A percentile compares a stretch with the other conserved stretches of the same genome.
Evolutionary conservation across 805 yeast species (phyloP).

Genomic region (Candida arabinofermentans): DNA sequence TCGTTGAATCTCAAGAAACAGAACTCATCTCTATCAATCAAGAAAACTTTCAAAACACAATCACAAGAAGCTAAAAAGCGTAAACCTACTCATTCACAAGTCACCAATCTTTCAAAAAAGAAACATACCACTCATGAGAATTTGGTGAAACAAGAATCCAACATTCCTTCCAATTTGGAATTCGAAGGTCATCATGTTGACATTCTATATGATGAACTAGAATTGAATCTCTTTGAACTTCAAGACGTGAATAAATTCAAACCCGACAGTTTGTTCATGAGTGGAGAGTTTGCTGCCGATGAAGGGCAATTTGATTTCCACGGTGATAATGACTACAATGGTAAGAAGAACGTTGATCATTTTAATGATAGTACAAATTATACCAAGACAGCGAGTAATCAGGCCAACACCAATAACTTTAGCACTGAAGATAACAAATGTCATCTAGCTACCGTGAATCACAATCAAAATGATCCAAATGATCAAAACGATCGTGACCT

Average conservation of each 20-base stretch:
- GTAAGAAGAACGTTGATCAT: neutral
- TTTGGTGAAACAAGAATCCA: neutral
- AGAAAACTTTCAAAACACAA: neutral
- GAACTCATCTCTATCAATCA: neutral
- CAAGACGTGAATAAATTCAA: constrained; percentile 5
- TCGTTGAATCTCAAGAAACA: neutral
- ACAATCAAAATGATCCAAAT: too few species aligned
- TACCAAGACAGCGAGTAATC: too few species aligned
- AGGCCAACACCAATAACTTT: too few species aligned
- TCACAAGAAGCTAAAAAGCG: neutral
- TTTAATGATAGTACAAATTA: neutral
- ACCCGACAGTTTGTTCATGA: constrained; percentile 9
- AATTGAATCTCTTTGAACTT: neutral
- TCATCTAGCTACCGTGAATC: too few species aligned
- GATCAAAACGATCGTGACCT: neutral
- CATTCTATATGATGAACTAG: constrained; percentile 4
- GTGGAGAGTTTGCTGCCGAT: neutral
- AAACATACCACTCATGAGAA: neutral
- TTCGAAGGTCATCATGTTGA: neutral
- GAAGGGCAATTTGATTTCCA: neutral
- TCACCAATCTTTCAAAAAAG: neutral
- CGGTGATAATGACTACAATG: neutral
- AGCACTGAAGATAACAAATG: too few species aligned
- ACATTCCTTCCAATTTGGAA: neutral
- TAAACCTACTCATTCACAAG: neutral